Base-by-base conservation (phyloP, 2,329 filamentous ascomycete species). In the Dryadomyces quercivorus region DNA sequence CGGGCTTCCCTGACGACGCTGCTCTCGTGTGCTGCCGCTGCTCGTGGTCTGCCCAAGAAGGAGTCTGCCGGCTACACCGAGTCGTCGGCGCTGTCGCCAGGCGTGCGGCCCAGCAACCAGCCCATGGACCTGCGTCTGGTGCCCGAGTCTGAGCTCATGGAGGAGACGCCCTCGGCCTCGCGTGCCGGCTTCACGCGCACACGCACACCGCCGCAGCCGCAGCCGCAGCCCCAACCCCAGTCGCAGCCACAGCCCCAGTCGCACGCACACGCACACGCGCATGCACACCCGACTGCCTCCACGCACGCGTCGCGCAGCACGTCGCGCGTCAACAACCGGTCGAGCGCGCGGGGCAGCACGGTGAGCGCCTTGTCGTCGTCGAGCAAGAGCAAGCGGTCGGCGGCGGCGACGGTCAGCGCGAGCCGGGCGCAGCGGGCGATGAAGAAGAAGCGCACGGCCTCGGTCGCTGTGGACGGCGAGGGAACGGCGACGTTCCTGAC, bases 1-100 rank as follows among this genome's bases (percentile, higher is more conserved):
- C 84, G 93, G 38, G 90, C 93, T 20, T 95, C 89, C 50, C 76
- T 98, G n/a, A 95, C 90, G 1, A 97, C 93, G 0, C 77, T 98
- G 13, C 80, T 98, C 13, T 96, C 92, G n/a, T 95, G 89, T 63
- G 92, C 90, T 0, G 90, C 91, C 3, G 93, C 92, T 0, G 93
- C 92, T 1, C 81, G 93, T 46, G 86, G 86, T 4, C 74, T 93
- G 16, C 82, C 85, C 1, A 95, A 93, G 64, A 71, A 74, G 16
- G 73, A 74, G 34, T 50, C 72, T 76, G 63, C 65, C 42, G 61
- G 64, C 49, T 43, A 61, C 44, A 64, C 65, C 13, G 72, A 73
- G 53, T 62, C 66, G 13, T 61, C 65, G 51, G 55, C 62, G 48
- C 60, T 64, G 10, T 68, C 67, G 49, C 60, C 67, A 22, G 70